These are phyloP conservation scores for Lachnellula hyalina DNA, from an alignment of 2,329 filamentous ascomycete genomes.

Conservation along the genomic window DNA sequence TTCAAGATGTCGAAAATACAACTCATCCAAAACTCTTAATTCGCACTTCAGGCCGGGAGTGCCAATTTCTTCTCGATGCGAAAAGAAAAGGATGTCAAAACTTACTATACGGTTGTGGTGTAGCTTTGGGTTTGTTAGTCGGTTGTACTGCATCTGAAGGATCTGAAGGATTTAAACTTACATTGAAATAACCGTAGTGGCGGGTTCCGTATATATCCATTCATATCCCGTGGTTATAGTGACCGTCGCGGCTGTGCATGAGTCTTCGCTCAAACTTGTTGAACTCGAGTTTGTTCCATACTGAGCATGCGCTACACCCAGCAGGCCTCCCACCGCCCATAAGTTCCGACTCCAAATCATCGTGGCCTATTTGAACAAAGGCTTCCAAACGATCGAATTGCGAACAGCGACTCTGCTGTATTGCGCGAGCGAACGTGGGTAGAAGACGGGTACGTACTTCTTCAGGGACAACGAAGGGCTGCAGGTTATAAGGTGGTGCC, in stretches of 20 bases:
- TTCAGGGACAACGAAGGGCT: constrained; percentile 20
- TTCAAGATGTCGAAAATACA: no score
- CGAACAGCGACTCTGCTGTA: constrained; percentile 18
- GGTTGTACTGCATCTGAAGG: not conserved
- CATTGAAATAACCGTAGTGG: not conserved
- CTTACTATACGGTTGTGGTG: not conserved
- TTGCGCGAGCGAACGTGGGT: constrained; percentile 23
- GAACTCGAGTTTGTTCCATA: constrained; percentile 2
- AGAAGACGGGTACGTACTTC: constrained; percentile 17
- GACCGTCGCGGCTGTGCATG: not conserved
- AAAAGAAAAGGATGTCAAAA: no score
- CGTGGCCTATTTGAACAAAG: constrained; percentile 2
- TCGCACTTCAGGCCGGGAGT: no score
- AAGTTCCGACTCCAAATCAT: constrained; percentile 17
- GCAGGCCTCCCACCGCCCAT: constrained; percentile 15
- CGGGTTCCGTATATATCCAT: not conserved
- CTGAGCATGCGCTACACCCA: constrained; percentile 14
- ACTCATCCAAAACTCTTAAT: no score
- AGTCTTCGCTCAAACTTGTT: not conserved
- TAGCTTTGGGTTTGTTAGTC: not conserved
- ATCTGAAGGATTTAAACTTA: not conserved
- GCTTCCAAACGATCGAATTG: constrained; percentile 19
- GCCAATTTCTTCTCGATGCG: no score
- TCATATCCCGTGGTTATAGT: not conserved
- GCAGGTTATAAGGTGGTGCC: constrained; percentile 13